These are phyloP conservation scores for Talaromyces rugulosus DNA, from an alignment of 2,329 filamentous ascomycete genomes.

Conservation along the genomic window DNA sequence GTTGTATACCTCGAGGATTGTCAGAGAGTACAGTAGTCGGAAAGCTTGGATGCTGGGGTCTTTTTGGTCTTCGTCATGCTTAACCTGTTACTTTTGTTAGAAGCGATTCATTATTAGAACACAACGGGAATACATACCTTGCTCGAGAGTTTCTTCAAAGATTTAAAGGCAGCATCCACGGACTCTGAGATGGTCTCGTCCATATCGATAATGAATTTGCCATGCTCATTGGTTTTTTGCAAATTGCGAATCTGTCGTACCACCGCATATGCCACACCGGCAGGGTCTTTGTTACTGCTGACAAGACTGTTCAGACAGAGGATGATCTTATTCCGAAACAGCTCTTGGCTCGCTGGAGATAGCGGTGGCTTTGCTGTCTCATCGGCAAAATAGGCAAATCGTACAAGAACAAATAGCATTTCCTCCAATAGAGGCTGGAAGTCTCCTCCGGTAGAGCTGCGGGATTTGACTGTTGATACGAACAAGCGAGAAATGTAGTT, in stretches of 20 bases:
- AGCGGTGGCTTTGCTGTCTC: constrained; percentile 39
- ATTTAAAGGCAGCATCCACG: constrained; percentile 40
- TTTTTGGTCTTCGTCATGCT: constrained; percentile 42
- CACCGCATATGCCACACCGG: constrained; percentile 35
- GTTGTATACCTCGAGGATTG: constrained; percentile 84
- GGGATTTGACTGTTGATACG: constrained; percentile 45
- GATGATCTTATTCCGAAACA: constrained; percentile 53
- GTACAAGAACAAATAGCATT: constrained; percentile 43
- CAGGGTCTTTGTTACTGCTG: constrained; percentile 32
- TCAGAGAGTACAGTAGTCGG: constrained; percentile 75
- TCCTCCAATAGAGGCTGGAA: constrained; percentile 41
- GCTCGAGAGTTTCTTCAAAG: constrained; percentile 33
- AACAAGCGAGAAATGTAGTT: constrained; percentile 51
- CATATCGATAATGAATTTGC: constrained; percentile 46
- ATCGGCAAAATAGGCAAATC: constrained; percentile 48
- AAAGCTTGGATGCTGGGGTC: constrained; percentile 69
- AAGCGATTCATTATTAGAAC: neutral
- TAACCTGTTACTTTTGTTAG: constrained; percentile 44
- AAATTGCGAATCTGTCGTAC: constrained; percentile 38
- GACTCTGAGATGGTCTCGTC: constrained; percentile 42
- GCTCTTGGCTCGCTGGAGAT: constrained; percentile 44
- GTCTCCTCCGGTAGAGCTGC: constrained; percentile 31
- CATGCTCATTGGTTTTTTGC: constrained; percentile 30
- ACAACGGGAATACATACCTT: constrained; percentile 21
- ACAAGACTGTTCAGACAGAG: constrained; percentile 53